Conservation (phyloP, 148 eudicot species). For the Rhododendron kiyosumense region DNA sequence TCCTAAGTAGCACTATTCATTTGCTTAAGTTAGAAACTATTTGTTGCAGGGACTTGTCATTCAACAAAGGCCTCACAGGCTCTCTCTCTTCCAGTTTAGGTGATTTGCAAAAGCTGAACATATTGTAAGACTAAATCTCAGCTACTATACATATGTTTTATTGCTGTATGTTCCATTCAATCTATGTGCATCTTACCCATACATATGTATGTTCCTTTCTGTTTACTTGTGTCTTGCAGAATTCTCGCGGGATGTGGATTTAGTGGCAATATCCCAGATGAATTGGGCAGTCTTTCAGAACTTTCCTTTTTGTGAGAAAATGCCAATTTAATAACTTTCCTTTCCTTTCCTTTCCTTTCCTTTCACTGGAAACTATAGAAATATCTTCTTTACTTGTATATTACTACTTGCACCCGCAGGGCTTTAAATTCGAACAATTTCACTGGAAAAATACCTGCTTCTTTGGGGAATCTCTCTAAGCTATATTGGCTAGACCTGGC, state of each 20-base stretch:
- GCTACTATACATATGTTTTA: neutral
- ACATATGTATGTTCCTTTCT: neutral
- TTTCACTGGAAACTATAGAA: neutral
- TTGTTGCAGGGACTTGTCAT: slow-evolving; percentile 74
- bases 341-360: neutral
- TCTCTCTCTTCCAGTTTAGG: slow-evolving; percentile 65
- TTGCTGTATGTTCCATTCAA: neutral
- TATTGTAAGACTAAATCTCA: slow-evolving; percentile 45
- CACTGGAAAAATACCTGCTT: slow-evolving; percentile 65
- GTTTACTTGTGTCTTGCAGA: slow-evolving; percentile 34
- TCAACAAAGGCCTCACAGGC: slow-evolving; percentile 69
- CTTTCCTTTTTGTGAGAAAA: slow-evolving; percentile 64
- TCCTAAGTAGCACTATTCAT: neutral
- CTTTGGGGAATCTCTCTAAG: slow-evolving; percentile 69
- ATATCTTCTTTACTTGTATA: neutral
- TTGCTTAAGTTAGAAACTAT: slow-evolving; percentile 11
- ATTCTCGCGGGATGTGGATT: slow-evolving; percentile 89
- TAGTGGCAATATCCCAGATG: slow-evolving; percentile 71
- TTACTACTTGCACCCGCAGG: slow-evolving; percentile 25
- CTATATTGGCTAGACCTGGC: slow-evolving; percentile 92
- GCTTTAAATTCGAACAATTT: slow-evolving; percentile 85
- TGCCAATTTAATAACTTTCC: neutral
- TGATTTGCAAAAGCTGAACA: slow-evolving; percentile 54
- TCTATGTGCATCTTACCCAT: neutral
- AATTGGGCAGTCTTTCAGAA: slow-evolving; percentile 64